phyloP scores from a whole-genome alignment of 2,329 filamentous ascomycete species.

The Paracamarosporium sp. region DNA sequence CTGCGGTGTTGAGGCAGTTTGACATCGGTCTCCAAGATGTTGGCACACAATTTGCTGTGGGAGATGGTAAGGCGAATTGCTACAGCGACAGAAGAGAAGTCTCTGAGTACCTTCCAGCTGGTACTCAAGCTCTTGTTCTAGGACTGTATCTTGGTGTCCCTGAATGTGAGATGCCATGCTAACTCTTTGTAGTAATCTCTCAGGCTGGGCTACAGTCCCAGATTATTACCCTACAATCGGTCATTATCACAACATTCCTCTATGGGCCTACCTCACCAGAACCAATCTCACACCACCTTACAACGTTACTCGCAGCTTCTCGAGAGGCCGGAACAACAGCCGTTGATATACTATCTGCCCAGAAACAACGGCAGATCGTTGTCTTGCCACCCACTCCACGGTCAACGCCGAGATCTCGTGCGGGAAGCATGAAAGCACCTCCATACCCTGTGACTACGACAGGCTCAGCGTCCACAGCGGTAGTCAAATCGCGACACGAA shows the following conservation, averaged over 20 bases:
- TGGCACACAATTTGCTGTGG: conserved; percentile 37
- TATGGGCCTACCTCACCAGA: conserved; percentile 43
- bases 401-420: conserved; percentile 17
- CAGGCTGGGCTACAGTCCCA: conserved; percentile 42
- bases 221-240: conserved; percentile 43
- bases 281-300: conserved; percentile 40
- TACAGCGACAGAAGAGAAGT: neutral
- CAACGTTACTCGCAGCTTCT: conserved; percentile 37
- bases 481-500: conserved; percentile 29
- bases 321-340: conserved; percentile 32
- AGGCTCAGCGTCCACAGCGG: conserved; percentile 29
- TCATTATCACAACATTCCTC: conserved; percentile 40
- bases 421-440: conserved; percentile 10
- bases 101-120: neutral
- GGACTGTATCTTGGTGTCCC: neutral
- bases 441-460: conserved; percentile 23
- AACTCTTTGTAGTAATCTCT: conserved; percentile 29
- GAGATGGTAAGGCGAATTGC: conserved; percentile 34
- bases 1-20: conserved; percentile 37
- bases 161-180: neutral
- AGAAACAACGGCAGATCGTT: conserved; percentile 32
- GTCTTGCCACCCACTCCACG: conserved; percentile 20
- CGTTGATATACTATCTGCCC: conserved; percentile 36
- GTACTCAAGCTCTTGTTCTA: neutral
- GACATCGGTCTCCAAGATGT: conserved; percentile 37